A percentile compares a stretch with the other conserved stretches of the same genome.
phyloP scores from a whole-genome alignment of 306 rosid genomes.

The Vicia faba region DNA sequence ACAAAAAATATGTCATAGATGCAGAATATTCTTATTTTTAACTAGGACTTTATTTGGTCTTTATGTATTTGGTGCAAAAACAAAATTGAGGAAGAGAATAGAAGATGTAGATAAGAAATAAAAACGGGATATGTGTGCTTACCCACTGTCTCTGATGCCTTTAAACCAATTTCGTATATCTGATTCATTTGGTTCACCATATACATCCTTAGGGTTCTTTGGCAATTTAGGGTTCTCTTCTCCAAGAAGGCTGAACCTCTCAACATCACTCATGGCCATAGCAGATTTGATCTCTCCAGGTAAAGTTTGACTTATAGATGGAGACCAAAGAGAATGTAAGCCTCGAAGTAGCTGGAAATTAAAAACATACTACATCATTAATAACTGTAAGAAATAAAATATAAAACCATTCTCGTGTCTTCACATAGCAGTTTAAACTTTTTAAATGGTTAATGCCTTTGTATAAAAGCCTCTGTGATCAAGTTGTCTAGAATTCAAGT shows the following conservation, averaged over 20 bases:
- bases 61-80: slow-evolving; percentile 23
- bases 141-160: slow-evolving; percentile 97
- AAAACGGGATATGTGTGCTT: slow-evolving; percentile 39
- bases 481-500: slow-evolving; percentile 8
- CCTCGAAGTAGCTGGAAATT: slow-evolving; percentile 79
- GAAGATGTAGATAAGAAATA: slow-evolving; percentile 8
- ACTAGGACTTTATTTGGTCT: slow-evolving; percentile 31
- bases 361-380: slow-evolving; percentile 35
- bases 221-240: slow-evolving; percentile 79
- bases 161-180: slow-evolving; percentile 93
- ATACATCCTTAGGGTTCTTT: slow-evolving; percentile 74
- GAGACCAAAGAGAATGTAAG: slow-evolving; percentile 91
- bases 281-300: slow-evolving; percentile 86
- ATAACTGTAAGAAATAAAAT: background rate
- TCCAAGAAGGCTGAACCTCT: slow-evolving; percentile 84
- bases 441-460: slow-evolving; percentile 5
- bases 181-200: slow-evolving; percentile 63
- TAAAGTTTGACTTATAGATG: slow-evolving; percentile 65
- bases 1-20: slow-evolving; percentile 25
- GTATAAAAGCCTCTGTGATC: background rate
- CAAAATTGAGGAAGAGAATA: slow-evolving; percentile 5
- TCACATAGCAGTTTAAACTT: slow-evolving; percentile 16
- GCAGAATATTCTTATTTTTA: slow-evolving; percentile 32
- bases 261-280: slow-evolving; percentile 79
- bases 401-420: slow-evolving; percentile 4